Base-by-base conservation (phyloP, 495 filamentous ascomycete genomes). In the Lasiosphaeria hispida region DNA sequence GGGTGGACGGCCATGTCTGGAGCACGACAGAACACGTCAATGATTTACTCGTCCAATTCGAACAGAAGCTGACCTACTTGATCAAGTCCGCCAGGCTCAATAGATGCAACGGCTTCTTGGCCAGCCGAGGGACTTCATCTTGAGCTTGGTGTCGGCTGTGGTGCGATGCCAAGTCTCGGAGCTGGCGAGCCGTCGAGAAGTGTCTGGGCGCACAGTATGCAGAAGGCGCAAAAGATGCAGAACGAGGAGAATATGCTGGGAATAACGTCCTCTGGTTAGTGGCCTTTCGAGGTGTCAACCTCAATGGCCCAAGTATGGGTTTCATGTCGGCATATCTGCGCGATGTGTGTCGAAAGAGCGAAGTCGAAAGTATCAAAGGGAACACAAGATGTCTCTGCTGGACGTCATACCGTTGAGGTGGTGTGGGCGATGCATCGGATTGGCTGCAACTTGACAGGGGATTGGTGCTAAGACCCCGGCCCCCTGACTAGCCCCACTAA, bases 1-100 rank as follows among this genome's bases (percentile, higher is more conserved):
- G 0, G 94, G 94, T 36, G 94, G 93, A 5, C 90, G 90, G 43
- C 94, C 94, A 74, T 95, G 88, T 73, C 90, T 95, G 30, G 33
- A 57, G 9, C 15, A 18, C 36, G 11, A 18, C 36, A 9, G 38
- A 0, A 42, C 18, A 3, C 30, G 38, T 57, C 17, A 43, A 49
- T 37, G 37, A 42, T 8, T 17, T 1, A 18, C 11, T 48, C 15
- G 5, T 5, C 33, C 42, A 23, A 35, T 48, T 30, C 8, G 14
- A 18, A 11, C 13, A 48, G 13, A 34, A 2, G 40, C 7, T 9
- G 58, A 63, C 75, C 60, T 75, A 96, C 91, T 87, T 92, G 59
- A 96, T 85, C 33, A 98, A 77, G 71, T 97, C 93, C 44, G 88
- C 86, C 14, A 98, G 79, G 17, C 88, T 93, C 68, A 98, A 77